phyloP scores from a whole-genome alignment of 805 yeast genomes.

The Isabelozyma heimii region DNA sequence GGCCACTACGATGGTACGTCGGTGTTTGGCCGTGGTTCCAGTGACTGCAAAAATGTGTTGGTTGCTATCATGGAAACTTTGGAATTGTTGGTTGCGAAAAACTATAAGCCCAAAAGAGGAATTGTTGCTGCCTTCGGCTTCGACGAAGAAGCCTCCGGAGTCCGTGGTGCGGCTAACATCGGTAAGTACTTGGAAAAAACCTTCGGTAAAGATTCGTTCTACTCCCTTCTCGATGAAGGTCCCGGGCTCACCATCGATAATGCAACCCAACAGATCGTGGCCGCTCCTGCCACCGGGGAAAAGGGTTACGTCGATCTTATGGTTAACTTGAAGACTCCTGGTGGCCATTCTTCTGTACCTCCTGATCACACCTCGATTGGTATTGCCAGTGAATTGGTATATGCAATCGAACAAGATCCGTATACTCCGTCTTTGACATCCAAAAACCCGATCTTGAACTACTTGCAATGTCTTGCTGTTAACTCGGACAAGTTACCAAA shows the following conservation, averaged over 20 bases:
- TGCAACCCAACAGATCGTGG: constrained; percentile 56
- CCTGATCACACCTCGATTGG: constrained; percentile 83
- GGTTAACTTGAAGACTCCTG: constrained; percentile 55
- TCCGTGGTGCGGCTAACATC: constrained; percentile 57
- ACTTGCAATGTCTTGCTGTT: constrained; percentile 63
- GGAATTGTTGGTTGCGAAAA: constrained; percentile 52
- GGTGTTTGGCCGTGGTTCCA: constrained; percentile 76
- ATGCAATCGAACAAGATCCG: constrained; percentile 55
- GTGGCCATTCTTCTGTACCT: constrained; percentile 82
- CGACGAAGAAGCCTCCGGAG: constrained; percentile 76
- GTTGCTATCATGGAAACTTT: constrained; percentile 64
- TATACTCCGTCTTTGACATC: constrained; percentile 45
- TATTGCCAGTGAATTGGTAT: constrained; percentile 57
- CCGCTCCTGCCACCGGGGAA: constrained; percentile 44
- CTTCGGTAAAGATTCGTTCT: constrained; percentile 61
- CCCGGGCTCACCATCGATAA: constrained; percentile 36
- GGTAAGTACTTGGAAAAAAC: constrained; percentile 44
- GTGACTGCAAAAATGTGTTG: constrained; percentile 72
- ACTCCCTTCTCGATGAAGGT: constrained; percentile 68
- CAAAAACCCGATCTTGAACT: constrained; percentile 58
- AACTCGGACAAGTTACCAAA: constrained; percentile 27
- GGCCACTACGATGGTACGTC: constrained; percentile 60
- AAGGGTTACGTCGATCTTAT: constrained; percentile 46
- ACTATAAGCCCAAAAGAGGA: constrained; percentile 60
- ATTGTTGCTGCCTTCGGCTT: constrained; percentile 67